Evolutionary conservation across 148 eudicot species (phyloP).

Genomic region (Arctostaphylos glauca): DNA sequence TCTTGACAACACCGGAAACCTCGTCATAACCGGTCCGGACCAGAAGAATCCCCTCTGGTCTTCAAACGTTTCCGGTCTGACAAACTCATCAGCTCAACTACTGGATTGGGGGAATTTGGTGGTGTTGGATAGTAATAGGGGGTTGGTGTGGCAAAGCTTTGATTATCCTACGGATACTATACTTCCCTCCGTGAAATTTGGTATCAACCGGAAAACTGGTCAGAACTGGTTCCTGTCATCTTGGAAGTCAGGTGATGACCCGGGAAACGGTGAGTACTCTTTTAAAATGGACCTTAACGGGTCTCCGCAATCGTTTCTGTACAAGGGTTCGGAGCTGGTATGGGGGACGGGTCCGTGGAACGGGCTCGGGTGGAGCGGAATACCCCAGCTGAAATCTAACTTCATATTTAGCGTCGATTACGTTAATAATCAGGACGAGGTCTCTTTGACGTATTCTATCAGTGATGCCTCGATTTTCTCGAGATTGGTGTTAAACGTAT

Average conservation of each 20-base stretch:
- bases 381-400: constrained; percentile 38
- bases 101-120: too few relatives aligned
- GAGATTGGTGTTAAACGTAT: constrained; percentile 33
- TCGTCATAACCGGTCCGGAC: too few relatives aligned
- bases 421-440: constrained; percentile 31
- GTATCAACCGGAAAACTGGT: constrained; percentile 21
- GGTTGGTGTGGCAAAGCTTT: too few relatives aligned
- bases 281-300: constrained; percentile 40
- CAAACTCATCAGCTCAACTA: too few relatives aligned
- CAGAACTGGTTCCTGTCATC: constrained; percentile 31
- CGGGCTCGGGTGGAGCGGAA: constrained; percentile 44
- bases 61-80: too few relatives aligned
- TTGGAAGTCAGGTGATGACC: constrained; percentile 48
- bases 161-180: constrained; percentile 22
- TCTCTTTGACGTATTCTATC: constrained; percentile 26
- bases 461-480: constrained; percentile 31
- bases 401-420: constrained; percentile 32
- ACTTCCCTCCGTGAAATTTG: constrained; percentile 28
- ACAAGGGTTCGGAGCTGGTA: constrained; percentile 27
- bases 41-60: too few relatives aligned
- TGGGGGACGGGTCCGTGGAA: constrained; percentile 60
- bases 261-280: constrained; percentile 43
- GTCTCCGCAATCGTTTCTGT: constrained; percentile 44
- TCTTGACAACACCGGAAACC: too few relatives aligned
- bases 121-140: too few relatives aligned